Evolutionary conservation across 2,329 filamentous ascomycete genomes (phyloP), one percentile per base, ranked within the genome.

Genomic region (Coniochaeta pulveracea): DNA sequence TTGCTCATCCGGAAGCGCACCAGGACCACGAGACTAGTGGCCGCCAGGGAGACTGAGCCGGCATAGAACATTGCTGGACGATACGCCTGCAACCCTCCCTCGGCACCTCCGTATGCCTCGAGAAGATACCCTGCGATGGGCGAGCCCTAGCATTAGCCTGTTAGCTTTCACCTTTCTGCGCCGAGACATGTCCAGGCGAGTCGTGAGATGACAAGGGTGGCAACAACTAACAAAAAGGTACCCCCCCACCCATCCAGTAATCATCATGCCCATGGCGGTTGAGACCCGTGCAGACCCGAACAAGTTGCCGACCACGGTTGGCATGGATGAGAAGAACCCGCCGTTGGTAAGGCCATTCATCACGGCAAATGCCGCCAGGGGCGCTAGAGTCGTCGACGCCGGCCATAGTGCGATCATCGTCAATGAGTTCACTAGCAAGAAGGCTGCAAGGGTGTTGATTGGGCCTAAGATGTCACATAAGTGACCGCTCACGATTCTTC

Each of bases 371-470:
- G 64, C 49, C 11, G 69, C 52, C 18, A 79, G 46, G 0, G 72
- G 70, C 0, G 54, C 68, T 2, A 79, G 48, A 0, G 64, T 64
- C 7, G 56, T 66, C 2, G 69, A 72, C 0, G 71, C 60, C 0
- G 75, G 74, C 75, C 74, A 79, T 2, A 79, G 55, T 1, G 66
- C 63, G 10, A 79, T 54, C 60, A 76, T 74, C 35, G 69, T 77
- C 1, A 76, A 24, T 0, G 66, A 65, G 22, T 61, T 72, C 1
- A 77, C 47, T 1, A 66, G 28, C 6, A 76, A 51, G 0, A 68
- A 61, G 1, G 63, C 43, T 21, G 70, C 55, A 0, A 76, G 56
- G 2, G 66, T 65, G 37, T 78, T 77, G 15, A 76, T 45, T 0
- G 72, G 55, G 0, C 73, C 74, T 1, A 76, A 45, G 2, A 42